Evolutionary conservation across 139 green algal species (phyloP).

Genomic region (Monoraphidium neglectum): DNA sequence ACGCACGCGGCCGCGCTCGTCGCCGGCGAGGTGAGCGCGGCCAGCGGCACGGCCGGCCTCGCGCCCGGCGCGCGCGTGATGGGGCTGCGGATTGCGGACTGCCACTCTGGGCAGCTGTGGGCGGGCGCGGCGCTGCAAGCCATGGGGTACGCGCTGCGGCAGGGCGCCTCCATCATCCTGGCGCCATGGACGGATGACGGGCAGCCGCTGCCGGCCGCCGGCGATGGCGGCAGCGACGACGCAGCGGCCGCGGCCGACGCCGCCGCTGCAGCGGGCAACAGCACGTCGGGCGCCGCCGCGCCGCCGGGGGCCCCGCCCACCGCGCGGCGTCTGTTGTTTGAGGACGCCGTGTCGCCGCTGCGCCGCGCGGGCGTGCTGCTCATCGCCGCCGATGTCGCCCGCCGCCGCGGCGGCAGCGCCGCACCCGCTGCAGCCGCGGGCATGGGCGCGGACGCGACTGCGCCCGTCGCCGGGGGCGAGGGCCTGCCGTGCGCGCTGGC

Average conservation of each 20-base stretch:
- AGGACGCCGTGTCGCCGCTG: constrained; percentile 14
- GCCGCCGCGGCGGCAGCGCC: neutral
- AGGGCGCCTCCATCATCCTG: constrained; percentile 37
- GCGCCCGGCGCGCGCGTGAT: constrained; percentile 51
- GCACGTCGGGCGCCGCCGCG: neutral
- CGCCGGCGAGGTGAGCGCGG: constrained; percentile 46
- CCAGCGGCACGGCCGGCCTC: constrained; percentile 34
- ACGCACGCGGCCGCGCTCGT: constrained; percentile 61
- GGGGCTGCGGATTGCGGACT: constrained; percentile 43
- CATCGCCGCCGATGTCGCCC: constrained; percentile 3
- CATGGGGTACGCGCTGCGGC: constrained; percentile 35
- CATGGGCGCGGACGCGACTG: neutral
- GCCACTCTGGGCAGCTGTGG: neutral
- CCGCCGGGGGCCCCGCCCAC: neutral
- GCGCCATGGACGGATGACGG: constrained; percentile 3
- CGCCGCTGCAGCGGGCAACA: neutral
- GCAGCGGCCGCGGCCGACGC: neutral
- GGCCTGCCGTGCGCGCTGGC: constrained; percentile 10
- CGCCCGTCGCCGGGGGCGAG: too few relatives aligned
- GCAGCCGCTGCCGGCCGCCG: neutral
- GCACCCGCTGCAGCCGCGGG: neutral
- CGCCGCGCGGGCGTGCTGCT: constrained; percentile 16
- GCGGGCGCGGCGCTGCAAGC: constrained; percentile 36
- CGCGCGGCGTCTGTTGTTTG: constrained; percentile 9
- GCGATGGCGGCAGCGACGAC: neutral